Base-by-base conservation (phyloP, 768 basidiomycete genomes). In the Auricularia heimuer region DNA sequence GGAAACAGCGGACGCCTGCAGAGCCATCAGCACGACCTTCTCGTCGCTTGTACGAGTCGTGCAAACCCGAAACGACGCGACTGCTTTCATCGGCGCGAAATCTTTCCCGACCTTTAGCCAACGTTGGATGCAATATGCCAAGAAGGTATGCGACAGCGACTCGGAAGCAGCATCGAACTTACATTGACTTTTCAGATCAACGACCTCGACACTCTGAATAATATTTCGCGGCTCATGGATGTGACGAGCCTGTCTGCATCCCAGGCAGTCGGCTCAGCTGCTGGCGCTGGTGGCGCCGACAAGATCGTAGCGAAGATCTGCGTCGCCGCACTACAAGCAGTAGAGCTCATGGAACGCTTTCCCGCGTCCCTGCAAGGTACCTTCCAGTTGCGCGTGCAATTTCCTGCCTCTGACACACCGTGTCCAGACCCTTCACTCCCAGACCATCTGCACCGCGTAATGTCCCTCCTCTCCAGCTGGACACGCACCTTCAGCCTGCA, bases 321-420 rank as follows among this genome's bases (percentile, higher is more conserved):
- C 56, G 56, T 60, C 24, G 56, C 56, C 12, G 56, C 56, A 29
- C 24, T 60, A 29, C 56, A 60, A 18, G 24, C 56, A 8, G 21
- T 18, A 29, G 56, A 60, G 29, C 56, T 60, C 34, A 60, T 60
- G 56, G 56, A 60, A 24, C 56, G 56, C 56, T 60, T 60, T 18
- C 56, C 56, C 24, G 56, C 34, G 7, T 60, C 56, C 11, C 29
- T 60, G 29, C 56, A 60, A 24, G 54, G 54, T 54, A 7, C 10
- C n/a, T n/a, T n/a, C 54, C 7, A n/a, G 29, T 54, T 10, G 8
- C 54, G 7, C n/a, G 29, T 18, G 54, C 39, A 8, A 14, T n/a
- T 54, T 54, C 29, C 29, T 29, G 54, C 11, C 11, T 54, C 54
- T n/a, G 8, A 18, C 54, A 54, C 4, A n/a, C 7, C 7, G 8